Evolutionary conservation across 2,329 filamentous ascomycete genomes (phyloP), one percentile per base, ranked within the genome.

Genomic region (Cercospora beticola): DNA sequence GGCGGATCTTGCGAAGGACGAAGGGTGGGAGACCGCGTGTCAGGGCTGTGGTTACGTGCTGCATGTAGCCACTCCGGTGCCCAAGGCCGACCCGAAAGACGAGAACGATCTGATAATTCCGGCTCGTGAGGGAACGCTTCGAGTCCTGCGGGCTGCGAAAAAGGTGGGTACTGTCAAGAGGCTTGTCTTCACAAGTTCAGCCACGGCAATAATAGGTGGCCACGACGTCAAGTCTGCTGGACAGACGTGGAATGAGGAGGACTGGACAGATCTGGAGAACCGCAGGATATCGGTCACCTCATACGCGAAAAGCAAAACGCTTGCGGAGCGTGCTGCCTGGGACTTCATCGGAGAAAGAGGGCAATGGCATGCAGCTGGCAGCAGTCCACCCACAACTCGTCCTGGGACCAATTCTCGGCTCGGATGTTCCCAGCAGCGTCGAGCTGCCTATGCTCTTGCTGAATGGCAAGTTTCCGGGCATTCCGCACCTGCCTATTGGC

Each of bases 371-470:
- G 49, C 49, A 56, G 23, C 23, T 56, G 23, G 49, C 49, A 56
- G 6, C 23, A 14, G 23, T 56, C 49, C 49, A 8, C 49, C 49
- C 49, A 16, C 21, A 56, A 16, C 49, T 56, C 5, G 71, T 80
- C 16, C 75, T 74, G 43, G 79, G 79, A 0, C 79, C 79, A 1
- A 70, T 77, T 5, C 70, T 80, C 14, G 64, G 70, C 14, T 69
- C 65, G 30, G 68, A 77, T 40, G 72, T 73, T 33, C 71, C 76
- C 0, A 71, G 74, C 6, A 74, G 69, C 49, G 66, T 78, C 16
- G 69, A 72, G 23, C 68, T 76, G 7, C 63, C 79, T 30, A 58
- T 72, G 23, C 70, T 73, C 6, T 64, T 78, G 30, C 72, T 79
- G 59, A 75, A 77, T 52, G 78, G 78, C n/a, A 66, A 60, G 10